Base-by-base conservation (phyloP, 805 yeast species). In the Candida wancherniae region DNA sequence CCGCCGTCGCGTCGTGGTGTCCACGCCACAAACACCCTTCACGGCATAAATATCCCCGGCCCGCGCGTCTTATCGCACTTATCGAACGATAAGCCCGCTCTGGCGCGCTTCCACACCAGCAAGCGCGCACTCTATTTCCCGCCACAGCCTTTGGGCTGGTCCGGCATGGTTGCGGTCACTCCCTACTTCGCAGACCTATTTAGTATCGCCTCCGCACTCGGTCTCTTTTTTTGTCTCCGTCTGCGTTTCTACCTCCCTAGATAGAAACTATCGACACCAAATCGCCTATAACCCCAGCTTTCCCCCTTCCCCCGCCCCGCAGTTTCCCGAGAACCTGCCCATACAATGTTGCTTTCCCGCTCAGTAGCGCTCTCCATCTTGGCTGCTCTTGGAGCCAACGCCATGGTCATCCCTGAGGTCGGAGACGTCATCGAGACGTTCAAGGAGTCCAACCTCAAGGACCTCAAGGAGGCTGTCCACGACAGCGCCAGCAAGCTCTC, bases 391-490 rank as follows among this genome's bases (percentile, higher is more conserved):
- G 66, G 67, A 31, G 67, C 55, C 29, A 55, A 64, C 36, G 70
- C 58, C 24, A 63, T 80, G 51, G 80, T 80, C 37, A 75, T 81
- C 42, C 90, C 90, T 19, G 63, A 69, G 28, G 58, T 70, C 24
- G 56, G 57, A 26, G 67, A 60, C 37, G 54, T 61, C 32, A 52
- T 62, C 38, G 63, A 63, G 25, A 64, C 61, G 15, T 62, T 68
- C 33, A 35, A 44, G 20, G 36, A 34, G 25, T 17, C 41, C 9
- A 40, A 39, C 13, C 44, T 45, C n/a, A 34, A 38, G 31, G 39
- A 33, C 34, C 31, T 43, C 26, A 40, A 44, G 31, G 28, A 43
- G 9, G 38, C 33, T 10, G 38, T 31, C 9, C 29, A 24, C 25
- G 38, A 37, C 11, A 30, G 34, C 19, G 38, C 34, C 19, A 31